A percentile compares a stretch with the other conserved stretches of the same genome.
These are phyloP conservation scores for Stereocaulon alpinum DNA, from an alignment of 495 filamentous ascomycete genomes.

Conservation along the genomic window DNA sequence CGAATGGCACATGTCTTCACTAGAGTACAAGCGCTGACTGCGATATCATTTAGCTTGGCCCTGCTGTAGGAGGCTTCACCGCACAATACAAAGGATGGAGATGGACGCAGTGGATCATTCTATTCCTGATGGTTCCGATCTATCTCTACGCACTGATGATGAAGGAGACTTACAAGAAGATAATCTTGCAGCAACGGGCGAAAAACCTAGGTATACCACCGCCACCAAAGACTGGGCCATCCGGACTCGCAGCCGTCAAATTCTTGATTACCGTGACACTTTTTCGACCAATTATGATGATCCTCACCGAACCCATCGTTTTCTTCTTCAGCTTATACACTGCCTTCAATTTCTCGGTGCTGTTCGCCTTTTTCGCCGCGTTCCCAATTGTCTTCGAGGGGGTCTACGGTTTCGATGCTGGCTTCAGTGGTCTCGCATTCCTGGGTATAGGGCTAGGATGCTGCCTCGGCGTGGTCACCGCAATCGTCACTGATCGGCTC, in stretches of 20 bases:
- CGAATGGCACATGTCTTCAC: no score
- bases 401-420: slow-evolving; percentile 40
- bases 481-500: slow-evolving; percentile 35
- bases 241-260: slow-evolving; percentile 30
- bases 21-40: no score
- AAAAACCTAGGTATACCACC: slow-evolving; percentile 33
- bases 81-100: slow-evolving; percentile 48
- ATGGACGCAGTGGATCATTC: slow-evolving; percentile 49
- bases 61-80: slow-evolving; percentile 54
- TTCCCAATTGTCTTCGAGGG: slow-evolving; percentile 44
- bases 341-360: slow-evolving; percentile 51
- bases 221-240: slow-evolving; percentile 27
- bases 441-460: slow-evolving; percentile 48
- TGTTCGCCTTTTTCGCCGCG: slow-evolving; percentile 58
- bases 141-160: slow-evolving; percentile 30
- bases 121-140: slow-evolving; percentile 38
- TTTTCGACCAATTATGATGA: slow-evolving; percentile 52
- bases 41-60: slow-evolving; percentile 29
- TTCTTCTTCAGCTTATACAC: slow-evolving; percentile 49
- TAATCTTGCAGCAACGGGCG: slow-evolving; percentile 44
- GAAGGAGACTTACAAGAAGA: slow-evolving; percentile 53
- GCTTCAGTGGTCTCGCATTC: slow-evolving; percentile 48
- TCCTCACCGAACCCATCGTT: slow-evolving; percentile 57
- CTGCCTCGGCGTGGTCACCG: slow-evolving; percentile 36
- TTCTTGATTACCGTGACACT: slow-evolving; percentile 46